Evolutionary conservation across 257 asterid genomes (phyloP), one percentile per base, ranked within the genome.

Genomic region (Salvia rosmarinus): DNA sequence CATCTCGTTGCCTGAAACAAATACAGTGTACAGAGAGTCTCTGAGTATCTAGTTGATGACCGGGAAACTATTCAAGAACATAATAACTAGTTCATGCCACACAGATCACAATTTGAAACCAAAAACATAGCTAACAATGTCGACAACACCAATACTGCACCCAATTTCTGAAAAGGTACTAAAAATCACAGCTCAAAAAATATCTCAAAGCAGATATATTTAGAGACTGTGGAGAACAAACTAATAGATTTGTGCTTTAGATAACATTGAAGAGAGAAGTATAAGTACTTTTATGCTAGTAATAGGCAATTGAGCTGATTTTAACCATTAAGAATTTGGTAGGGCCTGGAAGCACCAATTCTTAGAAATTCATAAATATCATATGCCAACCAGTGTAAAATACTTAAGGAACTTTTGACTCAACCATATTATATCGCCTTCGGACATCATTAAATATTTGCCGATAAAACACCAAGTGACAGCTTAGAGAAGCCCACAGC

Each of bases 1-100:
- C 85, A 95, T 85, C 81, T 91, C 99, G 28, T 76, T 76, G 70
- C 87, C 99, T 91, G 91, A 83, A 78, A 72, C n/a, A 13, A 62
- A 77, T 44, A 44, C n/a, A 62, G 9, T 23, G 52, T 44, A 19
- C 44, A 34, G 16, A 21, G 57, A 6, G 66, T 57, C 16, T 49
- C 49, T 52, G 34, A 52, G 35, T 34, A 52, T 51, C 42, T 23
- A 64, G 1, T 20, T 12, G 39, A 68, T 35, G 20, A 68, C 35
- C 52, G 28, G 70, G 32, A 63, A 52, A 25, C 54, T 52, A 37
- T 9, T 39, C 47, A 34, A 39, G 42, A 55, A 11, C 16, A 5
- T 9, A 19, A 28, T 30, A 13, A 14, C 17, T 40, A 28, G 25
- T 52, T 42, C 28, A 40, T 47, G 49, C 11, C 21, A 59, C 17